A percentile compares a stretch with the other conserved stretches of the same genome.
phyloP scores from a whole-genome alignment of 1,284 basidiomycete genomes.

The Tylopilus sp. region DNA sequence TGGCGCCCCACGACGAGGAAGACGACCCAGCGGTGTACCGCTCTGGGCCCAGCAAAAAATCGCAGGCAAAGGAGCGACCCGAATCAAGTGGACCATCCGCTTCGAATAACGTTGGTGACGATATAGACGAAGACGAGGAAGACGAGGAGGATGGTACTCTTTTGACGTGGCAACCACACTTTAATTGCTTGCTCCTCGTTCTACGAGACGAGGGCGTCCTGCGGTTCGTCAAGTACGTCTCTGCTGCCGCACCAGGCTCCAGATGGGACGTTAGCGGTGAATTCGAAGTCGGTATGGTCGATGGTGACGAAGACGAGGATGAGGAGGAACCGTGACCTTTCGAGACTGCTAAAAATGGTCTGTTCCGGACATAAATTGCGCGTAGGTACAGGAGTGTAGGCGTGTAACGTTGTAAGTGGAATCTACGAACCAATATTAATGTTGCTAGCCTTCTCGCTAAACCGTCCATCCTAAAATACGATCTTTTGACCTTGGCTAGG shows the following conservation, averaged over 20 bases:
- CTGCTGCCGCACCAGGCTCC: slow-evolving; percentile 77
- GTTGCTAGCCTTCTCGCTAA: no score
- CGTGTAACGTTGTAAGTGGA: background rate
- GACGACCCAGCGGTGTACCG: slow-evolving; percentile 94
- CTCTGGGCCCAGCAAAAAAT: slow-evolving; percentile 53
- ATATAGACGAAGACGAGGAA: slow-evolving; percentile 35
- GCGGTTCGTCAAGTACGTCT: slow-evolving; percentile 92
- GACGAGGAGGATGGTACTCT: slow-evolving; percentile 75
- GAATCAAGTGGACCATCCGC: slow-evolving; percentile 12
- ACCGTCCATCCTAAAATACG: slow-evolving; percentile 49
- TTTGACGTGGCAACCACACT: slow-evolving; percentile 84
- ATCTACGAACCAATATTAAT: background rate
- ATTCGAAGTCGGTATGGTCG: slow-evolving; percentile 76
- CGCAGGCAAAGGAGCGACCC: slow-evolving; percentile 20
- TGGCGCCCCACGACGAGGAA: slow-evolving; percentile 88
- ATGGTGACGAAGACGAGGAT: slow-evolving; percentile 37
- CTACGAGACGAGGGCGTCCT: slow-evolving; percentile 91
- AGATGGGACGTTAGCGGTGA: slow-evolving; percentile 89
- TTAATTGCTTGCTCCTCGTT: slow-evolving; percentile 87
- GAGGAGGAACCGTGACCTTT: slow-evolving; percentile 17
- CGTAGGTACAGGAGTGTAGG: background rate
- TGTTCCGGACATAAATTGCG: background rate
- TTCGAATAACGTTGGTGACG: slow-evolving; percentile 25
- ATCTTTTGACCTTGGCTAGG: slow-evolving; percentile 79
- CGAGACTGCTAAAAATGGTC: background rate